Evolutionary conservation across 371 early-diverging fungal species (phyloP), one percentile per base, ranked within the genome.

Genomic region (Phascolomyces articulosus): DNA sequence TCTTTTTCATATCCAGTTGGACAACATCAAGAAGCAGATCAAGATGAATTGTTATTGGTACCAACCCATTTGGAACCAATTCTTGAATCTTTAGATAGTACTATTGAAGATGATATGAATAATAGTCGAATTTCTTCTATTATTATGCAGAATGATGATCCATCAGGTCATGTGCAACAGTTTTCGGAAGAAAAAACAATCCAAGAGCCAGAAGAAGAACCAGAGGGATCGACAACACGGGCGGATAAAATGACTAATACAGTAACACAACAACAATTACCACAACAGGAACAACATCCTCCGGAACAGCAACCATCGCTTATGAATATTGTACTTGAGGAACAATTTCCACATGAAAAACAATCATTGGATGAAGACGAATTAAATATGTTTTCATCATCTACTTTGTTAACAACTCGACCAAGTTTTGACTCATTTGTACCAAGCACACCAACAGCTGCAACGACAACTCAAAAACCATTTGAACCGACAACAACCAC

Each of bases 51-150:
- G 8, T 40, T 58, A 31, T 20, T 59, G 41, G 29, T 59, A 2
- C 47, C 60, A 4, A 62, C 63, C 3, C 61, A 40, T 31, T 40
- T 66, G 24, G 66, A 66, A 20, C 49, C 66, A 0, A 66, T 66
- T 34, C 41, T 26, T 44, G 60, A 59, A 20, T 58, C 58, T 18
- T 21, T 58, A 13, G 58, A 58, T 23, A 58, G 58, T 34, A 40
- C 58, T 7, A 58, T 58, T 28, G 64, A 48, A 59, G 59, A 65
- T 13, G 51, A 62, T 26, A 13, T 34, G n/a, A n/a, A n/a, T 44
- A 13, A 2, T 44, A 18, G n/a, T 44, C 44, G n/a, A 0, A 44
- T 44, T 38, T 13, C 38, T 9, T 38, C 38, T 38, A 13, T 38
- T n/a, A 44, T 8, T n/a, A 44, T 44, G 16, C 44, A 44, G 8